Evolutionary conservation across 202 grass and related monocot species (phyloP).

Genomic region (Zoysia matrella): DNA sequence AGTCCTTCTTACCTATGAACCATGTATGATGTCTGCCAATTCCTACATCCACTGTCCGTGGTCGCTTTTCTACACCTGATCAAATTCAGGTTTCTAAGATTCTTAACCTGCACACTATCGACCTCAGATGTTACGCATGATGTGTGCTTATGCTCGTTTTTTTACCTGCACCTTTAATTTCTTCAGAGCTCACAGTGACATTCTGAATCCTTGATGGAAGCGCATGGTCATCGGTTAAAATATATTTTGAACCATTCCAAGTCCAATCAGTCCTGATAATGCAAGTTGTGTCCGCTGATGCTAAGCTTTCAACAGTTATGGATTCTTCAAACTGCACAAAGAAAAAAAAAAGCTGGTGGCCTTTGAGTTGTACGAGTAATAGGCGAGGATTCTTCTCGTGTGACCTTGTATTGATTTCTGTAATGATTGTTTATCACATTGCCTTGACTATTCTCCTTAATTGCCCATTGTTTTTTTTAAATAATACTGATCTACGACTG

Average conservation of each 20-base stretch:
- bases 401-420: no score
- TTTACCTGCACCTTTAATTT: slow-evolving; percentile 19
- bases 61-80: slow-evolving; percentile 4
- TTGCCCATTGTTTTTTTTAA: no score
- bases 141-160: background rate
- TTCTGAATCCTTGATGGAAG: background rate
- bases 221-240: background rate
- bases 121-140: background rate
- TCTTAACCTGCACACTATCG: slow-evolving; percentile 3
- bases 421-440: no score
- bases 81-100: background rate
- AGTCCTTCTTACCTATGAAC: background rate
- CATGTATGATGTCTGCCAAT: background rate
- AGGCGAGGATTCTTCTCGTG: no score
- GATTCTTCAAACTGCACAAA: no score
- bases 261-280: slow-evolving; percentile 20
- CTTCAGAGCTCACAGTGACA: background rate
- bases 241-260: slow-evolving; percentile 4
- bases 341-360: no score
- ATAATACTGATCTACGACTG: no score
- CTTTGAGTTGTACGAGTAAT: no score
- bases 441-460: no score
- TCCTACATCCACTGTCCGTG: background rate
- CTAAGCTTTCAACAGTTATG: background rate
- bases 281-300: background rate